Conservation (phyloP, 371 early-diverging fungal genomes). For the Blakeslea trispora region DNA sequence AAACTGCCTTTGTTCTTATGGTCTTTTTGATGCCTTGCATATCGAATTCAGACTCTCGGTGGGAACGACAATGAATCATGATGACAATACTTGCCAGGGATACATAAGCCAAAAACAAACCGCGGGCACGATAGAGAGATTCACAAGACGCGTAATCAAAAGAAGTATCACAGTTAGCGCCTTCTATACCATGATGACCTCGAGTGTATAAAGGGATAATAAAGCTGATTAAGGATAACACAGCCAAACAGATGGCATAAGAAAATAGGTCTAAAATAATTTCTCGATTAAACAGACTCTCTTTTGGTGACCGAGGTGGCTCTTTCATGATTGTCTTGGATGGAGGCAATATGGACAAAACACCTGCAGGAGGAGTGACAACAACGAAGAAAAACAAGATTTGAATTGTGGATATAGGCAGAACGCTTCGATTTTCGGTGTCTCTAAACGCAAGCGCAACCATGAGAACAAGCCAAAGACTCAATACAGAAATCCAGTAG, state of each 20-base stretch:
- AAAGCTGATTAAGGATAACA: constrained; percentile 53
- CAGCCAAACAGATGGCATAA: constrained; percentile 52
- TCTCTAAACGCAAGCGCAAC: constrained; percentile 69
- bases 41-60: constrained; percentile 59
- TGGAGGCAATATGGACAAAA: constrained; percentile 75
- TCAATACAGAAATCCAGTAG: constrained; percentile 51
- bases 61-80: constrained; percentile 64
- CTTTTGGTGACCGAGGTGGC: constrained; percentile 69
- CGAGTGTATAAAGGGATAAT: constrained; percentile 57
- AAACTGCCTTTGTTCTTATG: constrained; percentile 52
- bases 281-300: constrained; percentile 57
- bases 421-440: constrained; percentile 74
- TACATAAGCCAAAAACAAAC: constrained; percentile 56
- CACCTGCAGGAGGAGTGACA: constrained; percentile 76
- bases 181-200: constrained; percentile 47
- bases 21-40: constrained; percentile 34
- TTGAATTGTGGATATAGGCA: constrained; percentile 39
- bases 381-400: constrained; percentile 32
- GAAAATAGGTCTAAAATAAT: constrained; percentile 25
- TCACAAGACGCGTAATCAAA: constrained; percentile 52
- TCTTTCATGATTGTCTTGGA: constrained; percentile 79
- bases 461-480: constrained; percentile 50
- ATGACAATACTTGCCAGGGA: constrained; percentile 60
- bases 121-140: constrained; percentile 67
- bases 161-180: constrained; percentile 54